Base-by-base conservation (phyloP, 805 yeast species). In the Candida quercuum region DNA sequence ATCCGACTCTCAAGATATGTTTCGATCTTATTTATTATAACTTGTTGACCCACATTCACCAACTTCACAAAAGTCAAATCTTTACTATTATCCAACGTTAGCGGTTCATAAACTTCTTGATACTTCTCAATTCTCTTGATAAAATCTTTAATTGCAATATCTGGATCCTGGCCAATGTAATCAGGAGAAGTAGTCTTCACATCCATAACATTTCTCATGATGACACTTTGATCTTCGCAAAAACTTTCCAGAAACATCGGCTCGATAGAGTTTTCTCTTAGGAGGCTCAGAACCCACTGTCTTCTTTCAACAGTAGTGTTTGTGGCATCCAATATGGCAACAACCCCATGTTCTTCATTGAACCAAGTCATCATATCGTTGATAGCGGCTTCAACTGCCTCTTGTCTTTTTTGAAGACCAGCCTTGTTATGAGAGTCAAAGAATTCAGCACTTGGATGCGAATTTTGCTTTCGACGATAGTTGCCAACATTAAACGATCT, bases 261-360 rank as follows among this genome's bases (percentile, higher is more conserved):
- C 58, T 86, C 91, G 40, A 93, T 81, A 30, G 71, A 71, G 52
- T 83, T 72, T 43, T 73, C 72, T 26, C 82, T 64, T 47, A 84
- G 76, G 38, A 82, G 66, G 47, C 72, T 59, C 44, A 80, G 64
- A 36, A 91, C 74, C 67, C 73, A 66, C 19, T 68, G 67, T 48
- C 99, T 72, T 51, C 95, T 74, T 32, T 70, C 76, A 41, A 71
- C 66, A 4, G 96, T 88, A 26, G 88, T 81, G 60, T 91, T 89
- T 2, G 96, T 87, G 19, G 96, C 97, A 61, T 93, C 99, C 40
- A 91, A 68, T 6, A 93, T 86, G 0, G 96, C 98, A 31, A 93
- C 98, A 19, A 81, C 83, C 13, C 95, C 95, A 41, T 77, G 71
- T 37, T 83, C 86, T 14, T 80, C 76, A 25, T 71, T 67, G 56